Evolutionary conservation across 1,284 basidiomycete species (phyloP).

Genomic region (Meira nashicola): DNA sequence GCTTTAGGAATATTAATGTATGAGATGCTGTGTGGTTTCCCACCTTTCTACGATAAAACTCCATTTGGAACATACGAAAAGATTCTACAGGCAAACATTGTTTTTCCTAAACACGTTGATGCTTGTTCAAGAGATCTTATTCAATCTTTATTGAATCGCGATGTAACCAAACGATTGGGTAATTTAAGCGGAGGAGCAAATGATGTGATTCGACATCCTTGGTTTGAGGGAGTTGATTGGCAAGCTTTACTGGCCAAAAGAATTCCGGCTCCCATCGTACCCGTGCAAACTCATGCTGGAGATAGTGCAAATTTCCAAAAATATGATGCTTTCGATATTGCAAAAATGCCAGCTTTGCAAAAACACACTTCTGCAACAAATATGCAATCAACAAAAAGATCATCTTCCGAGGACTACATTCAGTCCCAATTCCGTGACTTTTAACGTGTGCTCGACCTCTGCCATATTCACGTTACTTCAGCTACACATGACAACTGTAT

Average conservation of each 20-base stretch:
- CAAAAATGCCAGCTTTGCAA: not conserved
- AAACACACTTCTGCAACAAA: too few relatives aligned
- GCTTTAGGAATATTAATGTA: constrained; percentile 58
- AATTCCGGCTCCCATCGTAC: constrained; percentile 58
- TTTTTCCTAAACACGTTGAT: constrained; percentile 50
- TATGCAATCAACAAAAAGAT: too few relatives aligned
- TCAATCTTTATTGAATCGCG: constrained; percentile 55
- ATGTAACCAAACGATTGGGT: constrained; percentile 56
- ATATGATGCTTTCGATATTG: constrained; percentile 4
- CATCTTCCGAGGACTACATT: too few relatives aligned
- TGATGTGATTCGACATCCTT: constrained; percentile 57
- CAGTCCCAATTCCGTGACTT: too few relatives aligned
- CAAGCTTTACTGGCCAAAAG: constrained; percentile 46
- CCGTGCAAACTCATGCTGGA: constrained; percentile 26
- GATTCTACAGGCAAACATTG: constrained; percentile 56
- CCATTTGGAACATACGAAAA: constrained; percentile 46
- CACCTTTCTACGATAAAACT: constrained; percentile 22
- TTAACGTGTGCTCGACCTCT: too few relatives aligned
- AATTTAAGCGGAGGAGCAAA: constrained; percentile 56
- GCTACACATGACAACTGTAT: too few relatives aligned
- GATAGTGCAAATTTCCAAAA: constrained; percentile 29
- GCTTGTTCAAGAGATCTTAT: constrained; percentile 57
- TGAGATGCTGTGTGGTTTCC: constrained; percentile 55
- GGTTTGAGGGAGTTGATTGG: constrained; percentile 59
- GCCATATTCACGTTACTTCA: too few relatives aligned